phyloP scores from a whole-genome alignment of 371 early-diverging fungal species.

The Dinochytrium kinnereticum region DNA sequence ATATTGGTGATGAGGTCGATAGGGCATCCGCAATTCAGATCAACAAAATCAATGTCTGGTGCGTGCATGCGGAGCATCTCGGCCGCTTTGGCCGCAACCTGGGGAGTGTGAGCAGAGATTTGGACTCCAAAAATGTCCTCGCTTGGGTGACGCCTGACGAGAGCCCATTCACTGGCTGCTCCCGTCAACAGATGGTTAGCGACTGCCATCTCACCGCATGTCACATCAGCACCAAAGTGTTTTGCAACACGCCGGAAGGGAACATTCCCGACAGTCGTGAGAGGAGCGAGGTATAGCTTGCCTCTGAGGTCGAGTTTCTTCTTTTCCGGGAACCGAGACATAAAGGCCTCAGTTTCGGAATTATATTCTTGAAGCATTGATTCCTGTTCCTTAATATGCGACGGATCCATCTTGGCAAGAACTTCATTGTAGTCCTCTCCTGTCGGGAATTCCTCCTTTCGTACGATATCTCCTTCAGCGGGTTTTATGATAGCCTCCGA shows the following conservation, averaged over 20 bases:
- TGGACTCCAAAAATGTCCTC: slow-evolving; percentile 96
- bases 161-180: slow-evolving; percentile 84
- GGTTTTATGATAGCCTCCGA: not conserved
- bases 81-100: slow-evolving; percentile 59
- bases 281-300: slow-evolving; percentile 93
- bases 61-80: slow-evolving; percentile 70
- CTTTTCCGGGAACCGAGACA: slow-evolving; percentile 30
- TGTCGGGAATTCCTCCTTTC: not conserved
- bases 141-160: slow-evolving; percentile 80
- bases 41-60: slow-evolving; percentile 84
- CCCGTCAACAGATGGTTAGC: slow-evolving; percentile 52
- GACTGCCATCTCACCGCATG: slow-evolving; percentile 69
- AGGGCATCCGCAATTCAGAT: slow-evolving; percentile 94
- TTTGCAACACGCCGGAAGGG: slow-evolving; percentile 96
- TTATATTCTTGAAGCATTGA: slow-evolving; percentile 26
- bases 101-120: slow-evolving; percentile 43
- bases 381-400: not conserved
- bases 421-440: slow-evolving; percentile 9
- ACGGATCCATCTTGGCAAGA: not conserved
- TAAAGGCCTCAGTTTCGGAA: slow-evolving; percentile 27
- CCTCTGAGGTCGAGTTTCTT: slow-evolving; percentile 74
- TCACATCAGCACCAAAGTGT: slow-evolving; percentile 92
- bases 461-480: not conserved
- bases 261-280: slow-evolving; percentile 97
- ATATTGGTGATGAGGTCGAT: slow-evolving; percentile 83